phyloP scores from a whole-genome alignment of 1,284 basidiomycete genomes.

The Tausonia pullulans region DNA sequence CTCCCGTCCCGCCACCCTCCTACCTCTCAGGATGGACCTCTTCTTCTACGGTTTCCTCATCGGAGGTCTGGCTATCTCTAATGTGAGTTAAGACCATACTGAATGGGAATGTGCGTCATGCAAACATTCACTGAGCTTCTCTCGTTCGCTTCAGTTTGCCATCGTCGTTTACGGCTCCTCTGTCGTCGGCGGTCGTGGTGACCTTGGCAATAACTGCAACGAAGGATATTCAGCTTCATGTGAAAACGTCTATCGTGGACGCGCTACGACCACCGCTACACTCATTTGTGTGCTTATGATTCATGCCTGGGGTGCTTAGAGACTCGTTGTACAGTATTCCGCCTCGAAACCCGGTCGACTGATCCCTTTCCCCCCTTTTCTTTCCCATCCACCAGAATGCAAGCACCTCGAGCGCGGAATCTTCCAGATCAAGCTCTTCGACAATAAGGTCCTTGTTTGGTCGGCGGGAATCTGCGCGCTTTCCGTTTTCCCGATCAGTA shows the following conservation, averaged over 20 bases:
- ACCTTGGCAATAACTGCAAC: conserved; percentile 45
- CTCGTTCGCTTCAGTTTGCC: conserved; percentile 33
- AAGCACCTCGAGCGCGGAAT: conserved; percentile 33
- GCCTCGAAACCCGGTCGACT: conserved; percentile 16
- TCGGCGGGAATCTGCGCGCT: conserved; percentile 29
- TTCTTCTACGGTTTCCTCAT: conserved; percentile 54
- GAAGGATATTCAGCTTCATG: conserved; percentile 28
- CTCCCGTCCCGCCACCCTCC: neutral
- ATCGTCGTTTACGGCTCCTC: conserved; percentile 46
- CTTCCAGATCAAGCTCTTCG: conserved; percentile 43
- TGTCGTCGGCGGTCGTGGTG: conserved; percentile 33
- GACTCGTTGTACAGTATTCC: conserved; percentile 20
- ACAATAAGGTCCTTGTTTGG: conserved; percentile 47
- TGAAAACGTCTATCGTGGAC: conserved; percentile 43
- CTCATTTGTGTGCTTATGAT: conserved; percentile 43
- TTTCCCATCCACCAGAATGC: conserved; percentile 32
- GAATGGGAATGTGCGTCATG: neutral
- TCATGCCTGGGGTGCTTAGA: conserved; percentile 31
- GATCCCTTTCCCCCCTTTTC: conserved; percentile 26
- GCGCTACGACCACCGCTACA: conserved; percentile 45
- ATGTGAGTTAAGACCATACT: neutral
- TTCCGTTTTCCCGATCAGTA: conserved; percentile 22
- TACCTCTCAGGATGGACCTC: conserved; percentile 38
- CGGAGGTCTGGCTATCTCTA: conserved; percentile 42
- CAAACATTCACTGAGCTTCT: conserved; percentile 18